Evolutionary conservation across 345 rosid genomes (phyloP), one percentile per base, ranked within the genome.

Genomic region (Cardiospermum halicacabum): DNA sequence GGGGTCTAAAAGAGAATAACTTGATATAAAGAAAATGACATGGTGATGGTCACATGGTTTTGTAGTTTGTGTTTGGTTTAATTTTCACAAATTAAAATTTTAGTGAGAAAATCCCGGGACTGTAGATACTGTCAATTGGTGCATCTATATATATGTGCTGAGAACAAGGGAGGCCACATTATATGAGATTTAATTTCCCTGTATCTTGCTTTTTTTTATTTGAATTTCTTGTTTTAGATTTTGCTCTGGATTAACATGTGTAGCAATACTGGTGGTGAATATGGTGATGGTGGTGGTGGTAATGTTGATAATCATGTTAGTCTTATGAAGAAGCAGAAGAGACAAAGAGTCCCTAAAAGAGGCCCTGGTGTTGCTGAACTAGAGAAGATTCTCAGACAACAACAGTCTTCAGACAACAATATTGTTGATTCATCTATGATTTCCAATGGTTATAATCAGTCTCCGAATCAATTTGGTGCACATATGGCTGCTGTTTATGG

Each of bases 351-450:
- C 2, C 86, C 86, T 0, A 72, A 80, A 53, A 73, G 96, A 80
- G 96, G 96, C 1, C 96, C 96, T 24, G 96, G 96, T 40, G 96
- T 88, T 25, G 96, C 96, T 0, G 96, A 88, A 53, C 78, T 88
- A 15, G 96, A 88, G 71, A 88, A 85, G 86, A 85, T 88, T 49
- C 76, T 87, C 76, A 74, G 86, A 11, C 87, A 83, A 67, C 89
- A 85, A 56, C 42, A 42, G 40, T n/a, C 21, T 16, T 11, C 16
- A 1, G 60, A 60, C 31, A 56, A 30, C 27, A 64, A 37, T 53
- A 62, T 42, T 36, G 42, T 25, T 45, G 56, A 56, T 53, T 47
- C 66, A 2, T 39, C 34, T 31, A 49, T 53, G 16, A 22, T 64
- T 45, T 56, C 63, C 3, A 62, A 66, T 57, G 62, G 40, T 28